Evolutionary conservation across 179 eudicot species (phyloP).

Genomic region (Actinidia chinensis): DNA sequence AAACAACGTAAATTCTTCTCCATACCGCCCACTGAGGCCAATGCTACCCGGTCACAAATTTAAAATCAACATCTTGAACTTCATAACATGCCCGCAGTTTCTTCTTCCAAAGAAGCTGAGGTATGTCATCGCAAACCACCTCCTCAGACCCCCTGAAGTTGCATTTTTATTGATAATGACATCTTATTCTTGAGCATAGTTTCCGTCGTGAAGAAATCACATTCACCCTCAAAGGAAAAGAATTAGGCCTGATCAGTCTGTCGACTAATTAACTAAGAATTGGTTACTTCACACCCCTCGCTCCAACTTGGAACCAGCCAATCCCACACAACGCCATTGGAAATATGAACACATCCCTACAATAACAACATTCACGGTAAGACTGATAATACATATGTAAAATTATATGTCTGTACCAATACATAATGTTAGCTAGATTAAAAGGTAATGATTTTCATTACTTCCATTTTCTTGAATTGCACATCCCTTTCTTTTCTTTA

Average conservation of each 20-base stretch:
- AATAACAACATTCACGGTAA: too few species aligned
- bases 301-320: conserved; percentile 32
- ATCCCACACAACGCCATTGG: conserved; percentile 43
- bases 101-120: conserved; percentile 41
- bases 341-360: conserved; percentile 12
- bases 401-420: neutral
- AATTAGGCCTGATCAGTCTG: conserved; percentile 22
- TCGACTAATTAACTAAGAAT: conserved; percentile 31
- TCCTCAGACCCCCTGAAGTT: conserved; percentile 42
- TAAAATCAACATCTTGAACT: conserved; percentile 76
- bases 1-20: neutral
- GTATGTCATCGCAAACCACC: conserved; percentile 30
- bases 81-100: conserved; percentile 67
- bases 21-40: conserved; percentile 85
- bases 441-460: too few species aligned
- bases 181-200: conserved; percentile 25
- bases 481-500: too few species aligned
- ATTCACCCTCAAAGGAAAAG: conserved; percentile 13
- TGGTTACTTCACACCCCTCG: conserved; percentile 28
- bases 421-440: too few species aligned
- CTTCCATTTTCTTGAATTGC: too few species aligned
- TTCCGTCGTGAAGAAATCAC: neutral
- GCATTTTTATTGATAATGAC: conserved; percentile 29
- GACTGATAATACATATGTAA: too few species aligned
- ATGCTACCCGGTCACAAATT: conserved; percentile 71